Evolutionary conservation across 2,329 filamentous ascomycete genomes (phyloP).

Genomic region (Bipolaris cookei): DNA sequence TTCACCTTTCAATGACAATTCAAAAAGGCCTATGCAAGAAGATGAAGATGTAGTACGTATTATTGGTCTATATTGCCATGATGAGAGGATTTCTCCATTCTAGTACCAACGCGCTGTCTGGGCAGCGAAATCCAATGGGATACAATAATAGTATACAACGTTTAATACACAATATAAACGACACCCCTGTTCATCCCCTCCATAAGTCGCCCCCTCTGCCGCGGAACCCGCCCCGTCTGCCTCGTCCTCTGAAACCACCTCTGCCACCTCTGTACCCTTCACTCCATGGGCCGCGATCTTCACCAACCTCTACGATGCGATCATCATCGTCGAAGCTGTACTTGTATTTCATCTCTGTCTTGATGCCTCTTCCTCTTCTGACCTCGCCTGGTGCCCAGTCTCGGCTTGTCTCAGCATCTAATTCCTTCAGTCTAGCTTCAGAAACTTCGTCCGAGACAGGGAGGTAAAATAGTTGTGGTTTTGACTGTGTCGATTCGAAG

Average conservation of each 20-base stretch:
- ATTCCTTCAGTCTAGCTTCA: constrained; percentile 66
- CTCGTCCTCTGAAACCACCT: constrained; percentile 12
- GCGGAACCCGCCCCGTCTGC: constrained; percentile 5
- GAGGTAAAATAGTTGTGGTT: constrained; percentile 69
- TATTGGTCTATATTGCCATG: constrained; percentile 49
- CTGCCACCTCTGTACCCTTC: constrained; percentile 25
- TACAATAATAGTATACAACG: background rate
- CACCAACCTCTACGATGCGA: constrained; percentile 51
- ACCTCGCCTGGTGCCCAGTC: constrained; percentile 49
- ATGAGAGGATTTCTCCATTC: constrained; percentile 52
- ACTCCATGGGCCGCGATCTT: constrained; percentile 41
- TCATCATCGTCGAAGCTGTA: constrained; percentile 54
- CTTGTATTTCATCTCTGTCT: constrained; percentile 45
- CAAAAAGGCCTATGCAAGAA: background rate
- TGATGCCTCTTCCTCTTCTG: constrained; percentile 40
- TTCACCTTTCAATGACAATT: background rate
- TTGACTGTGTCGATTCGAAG: constrained; percentile 65
- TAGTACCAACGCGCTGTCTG: background rate
- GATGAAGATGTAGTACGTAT: background rate
- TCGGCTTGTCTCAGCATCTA: constrained; percentile 55
- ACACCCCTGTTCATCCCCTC: constrained; percentile 4
- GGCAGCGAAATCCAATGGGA: background rate
- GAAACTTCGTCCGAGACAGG: constrained; percentile 71
- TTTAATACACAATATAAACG: background rate
- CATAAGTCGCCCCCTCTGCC: constrained; percentile 6